These are phyloP conservation scores for Colletotrichum coccodes DNA, from an alignment of 2,329 filamentous ascomycete species.

Conservation along the genomic window DNA sequence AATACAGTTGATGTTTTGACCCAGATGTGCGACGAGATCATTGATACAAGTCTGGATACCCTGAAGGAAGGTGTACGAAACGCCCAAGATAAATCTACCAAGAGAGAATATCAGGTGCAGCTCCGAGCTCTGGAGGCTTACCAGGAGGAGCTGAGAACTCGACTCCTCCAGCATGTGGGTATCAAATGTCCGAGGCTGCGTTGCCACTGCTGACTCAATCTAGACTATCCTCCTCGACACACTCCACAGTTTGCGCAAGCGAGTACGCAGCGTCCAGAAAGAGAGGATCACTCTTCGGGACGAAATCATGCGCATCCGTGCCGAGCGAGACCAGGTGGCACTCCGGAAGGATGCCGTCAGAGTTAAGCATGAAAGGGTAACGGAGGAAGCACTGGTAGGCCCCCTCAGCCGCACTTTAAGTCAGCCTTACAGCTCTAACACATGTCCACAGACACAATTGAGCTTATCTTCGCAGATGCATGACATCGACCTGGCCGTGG, in stretches of 20 bases:
- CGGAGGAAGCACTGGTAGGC: constrained; percentile 61
- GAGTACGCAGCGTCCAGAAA: constrained; percentile 65
- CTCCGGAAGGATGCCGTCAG: constrained; percentile 72
- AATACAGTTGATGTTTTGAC: constrained; percentile 71
- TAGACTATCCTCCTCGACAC: constrained; percentile 70
- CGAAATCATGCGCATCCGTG: constrained; percentile 67
- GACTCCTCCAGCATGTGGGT: constrained; percentile 69
- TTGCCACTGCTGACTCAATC: constrained; percentile 13
- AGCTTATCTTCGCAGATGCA: constrained; percentile 68
- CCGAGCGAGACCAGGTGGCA: constrained; percentile 70
- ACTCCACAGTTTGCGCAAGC: constrained; percentile 65
- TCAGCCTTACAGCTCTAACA: constrained; percentile 22
- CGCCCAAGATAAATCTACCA: constrained; percentile 56
- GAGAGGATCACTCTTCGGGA: constrained; percentile 67
- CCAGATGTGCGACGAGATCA: constrained; percentile 70
- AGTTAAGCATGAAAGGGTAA: constrained; percentile 66
- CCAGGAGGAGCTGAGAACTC: constrained; percentile 63
- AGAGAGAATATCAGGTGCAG: constrained; percentile 66
- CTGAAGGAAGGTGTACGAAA: constrained; percentile 51
- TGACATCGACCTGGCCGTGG: constrained; percentile 68
- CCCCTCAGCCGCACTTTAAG: constrained; percentile 7
- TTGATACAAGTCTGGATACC: constrained; percentile 60
- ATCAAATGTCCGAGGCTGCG: constrained; percentile 17
- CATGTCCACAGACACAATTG: constrained; percentile 52
- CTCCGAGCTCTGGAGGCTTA: constrained; percentile 68